A percentile compares a stretch with the other conserved stretches of the same genome.
These are phyloP conservation scores for Penicillium nucicola DNA, from an alignment of 495 filamentous ascomycete species.

Conservation along the genomic window DNA sequence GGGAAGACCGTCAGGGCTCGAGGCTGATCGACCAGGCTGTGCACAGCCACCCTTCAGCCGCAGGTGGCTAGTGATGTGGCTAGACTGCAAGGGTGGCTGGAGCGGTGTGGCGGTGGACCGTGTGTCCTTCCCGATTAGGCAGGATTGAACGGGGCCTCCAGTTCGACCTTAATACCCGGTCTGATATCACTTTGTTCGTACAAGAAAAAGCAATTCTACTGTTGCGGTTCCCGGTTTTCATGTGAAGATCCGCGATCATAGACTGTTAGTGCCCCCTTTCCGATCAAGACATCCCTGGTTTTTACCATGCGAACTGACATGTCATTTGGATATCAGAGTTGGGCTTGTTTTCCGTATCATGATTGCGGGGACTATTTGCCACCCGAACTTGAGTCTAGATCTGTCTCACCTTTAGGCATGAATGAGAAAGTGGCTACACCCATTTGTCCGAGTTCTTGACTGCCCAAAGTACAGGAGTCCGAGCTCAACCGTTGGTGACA, in stretches of 20 bases:
- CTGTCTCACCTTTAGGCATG: neutral
- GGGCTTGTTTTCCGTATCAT: neutral
- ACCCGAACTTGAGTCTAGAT: neutral
- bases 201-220: no score
- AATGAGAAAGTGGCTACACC: neutral
- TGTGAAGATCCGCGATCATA: no score
- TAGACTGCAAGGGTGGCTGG: constrained; percentile 24
- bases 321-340: constrained; percentile 9
- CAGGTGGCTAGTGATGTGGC: constrained; percentile 19
- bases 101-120: constrained; percentile 21
- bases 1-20: neutral
- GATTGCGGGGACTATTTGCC: neutral
- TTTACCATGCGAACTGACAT: constrained; percentile 4
- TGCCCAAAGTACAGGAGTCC: no score
- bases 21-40: constrained; percentile 11
- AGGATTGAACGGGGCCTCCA: neutral
- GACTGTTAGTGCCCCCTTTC: no score
- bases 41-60: constrained; percentile 21
- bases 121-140: constrained; percentile 11
- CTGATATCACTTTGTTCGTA: neutral
- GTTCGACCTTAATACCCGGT: neutral
- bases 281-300: neutral
- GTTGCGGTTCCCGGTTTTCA: no score
- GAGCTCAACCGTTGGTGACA: no score
- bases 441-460: no score